Evolutionary conservation across 352 stramenopile genomes (phyloP), one percentile per base, ranked within the genome.

Genomic region (Pythium utonaiense): DNA sequence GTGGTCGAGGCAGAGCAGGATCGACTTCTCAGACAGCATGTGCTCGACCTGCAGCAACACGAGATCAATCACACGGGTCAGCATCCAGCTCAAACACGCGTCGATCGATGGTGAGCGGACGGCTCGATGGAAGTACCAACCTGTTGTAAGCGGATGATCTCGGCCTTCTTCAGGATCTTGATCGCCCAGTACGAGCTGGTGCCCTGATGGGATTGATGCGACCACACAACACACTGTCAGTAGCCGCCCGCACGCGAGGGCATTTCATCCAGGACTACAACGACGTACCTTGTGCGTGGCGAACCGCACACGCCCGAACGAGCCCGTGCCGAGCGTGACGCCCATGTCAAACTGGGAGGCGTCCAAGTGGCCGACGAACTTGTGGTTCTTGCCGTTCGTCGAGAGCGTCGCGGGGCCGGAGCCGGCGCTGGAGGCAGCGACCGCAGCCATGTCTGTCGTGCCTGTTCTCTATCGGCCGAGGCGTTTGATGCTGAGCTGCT

Each of bases 131-230:
- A 49, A 9, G 22, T 50, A 93, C 87, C n/a, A n/a, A n/a, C n/a
- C 72, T 99, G 96, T 58, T 98, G 89, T 60, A 98, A 75, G 25
- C 93, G 88, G 51, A 99, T 95, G 66, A 99, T 95, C 68, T 98
- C 95, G 12, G 83, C 79, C 63, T 99, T 99, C 75, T 98, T 98
- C 30, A 99, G 70, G 60, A 98, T 98, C 78, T 99, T 99, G 57
- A 99, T 98, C 38, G 96, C 96, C 86, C 91, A 98, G 62, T 95
- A 95, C 53, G 95, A 89, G 52, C 82, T 83, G 17, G 87, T 97
- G 1, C 61, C 75, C 90, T 97, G 67, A 22, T 10, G 28, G n/a
- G n/a, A n/a, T n/a, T n/a, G n/a, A n/a, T n/a, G n/a, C n/a, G n/a
- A n/a, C n/a, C n/a, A n/a, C n/a, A n/a, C n/a, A n/a, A n/a, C n/a